phyloP scores from a whole-genome alignment of 208 protist genomes.

The Porcisia hertigi region DNA sequence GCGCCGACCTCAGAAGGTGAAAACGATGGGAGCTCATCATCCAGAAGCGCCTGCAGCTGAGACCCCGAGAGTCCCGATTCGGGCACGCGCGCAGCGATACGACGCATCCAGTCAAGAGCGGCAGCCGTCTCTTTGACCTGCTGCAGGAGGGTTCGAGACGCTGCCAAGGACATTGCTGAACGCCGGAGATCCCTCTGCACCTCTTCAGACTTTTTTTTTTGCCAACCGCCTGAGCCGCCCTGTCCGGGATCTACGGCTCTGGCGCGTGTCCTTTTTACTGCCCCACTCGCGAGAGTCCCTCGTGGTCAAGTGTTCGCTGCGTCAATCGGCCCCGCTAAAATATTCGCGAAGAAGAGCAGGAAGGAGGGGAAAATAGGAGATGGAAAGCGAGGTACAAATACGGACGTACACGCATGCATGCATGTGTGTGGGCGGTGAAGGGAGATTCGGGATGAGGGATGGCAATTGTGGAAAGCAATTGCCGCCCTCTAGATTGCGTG shows the following conservation, averaged over 20 bases:
- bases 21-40: slow-evolving; percentile 64
- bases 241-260: background rate
- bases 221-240: background rate
- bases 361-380: background rate
- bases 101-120: slow-evolving; percentile 21
- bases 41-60: slow-evolving; percentile 63
- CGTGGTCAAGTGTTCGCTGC: background rate
- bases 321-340: background rate
- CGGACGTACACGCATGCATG: background rate
- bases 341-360: too few relatives aligned
- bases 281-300: background rate
- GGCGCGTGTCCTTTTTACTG: background rate
- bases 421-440: background rate
- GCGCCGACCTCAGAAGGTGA: slow-evolving; percentile 40
- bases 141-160: slow-evolving; percentile 2
- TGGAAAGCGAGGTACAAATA: background rate
- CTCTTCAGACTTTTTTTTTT: background rate
- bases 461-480: background rate
- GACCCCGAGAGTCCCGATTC: slow-evolving; percentile 36
- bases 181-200: background rate
- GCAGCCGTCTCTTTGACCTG: background rate
- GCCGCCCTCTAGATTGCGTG: background rate
- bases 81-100: slow-evolving; percentile 50
- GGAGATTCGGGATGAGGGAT: background rate
- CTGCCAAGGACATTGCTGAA: slow-evolving; percentile 3